These are phyloP conservation scores for Entophlyctis helioformis DNA, from an alignment of 192 early-diverging fungal species.

Conservation along the genomic window DNA sequence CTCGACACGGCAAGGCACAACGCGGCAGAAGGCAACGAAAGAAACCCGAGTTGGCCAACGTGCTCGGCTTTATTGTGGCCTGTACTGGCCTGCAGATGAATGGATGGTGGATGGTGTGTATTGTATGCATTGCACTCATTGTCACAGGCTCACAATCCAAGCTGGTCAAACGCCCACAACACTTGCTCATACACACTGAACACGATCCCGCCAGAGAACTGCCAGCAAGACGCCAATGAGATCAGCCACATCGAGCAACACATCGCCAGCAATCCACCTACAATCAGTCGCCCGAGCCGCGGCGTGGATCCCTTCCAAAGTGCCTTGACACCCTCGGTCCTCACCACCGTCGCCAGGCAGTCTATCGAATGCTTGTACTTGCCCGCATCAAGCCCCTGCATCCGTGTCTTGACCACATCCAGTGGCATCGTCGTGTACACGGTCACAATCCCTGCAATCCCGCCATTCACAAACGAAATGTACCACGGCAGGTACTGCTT, in stretches of 20 bases:
- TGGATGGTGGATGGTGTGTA: too few species aligned
- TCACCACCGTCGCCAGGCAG: slow-evolving; percentile 58
- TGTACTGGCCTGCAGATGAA: too few species aligned
- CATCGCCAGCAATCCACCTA: slow-evolving; percentile 24
- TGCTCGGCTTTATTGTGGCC: too few species aligned
- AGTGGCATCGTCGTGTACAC: slow-evolving; percentile 95
- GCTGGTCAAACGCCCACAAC: slow-evolving; percentile 19
- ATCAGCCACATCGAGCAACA: too few species aligned
- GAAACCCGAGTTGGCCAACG: too few species aligned
- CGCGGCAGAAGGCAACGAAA: too few species aligned
- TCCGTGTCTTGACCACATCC: slow-evolving; percentile 94
- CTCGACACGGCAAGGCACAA: too few species aligned
- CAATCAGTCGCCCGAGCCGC: slow-evolving; percentile 69
- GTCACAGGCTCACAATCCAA: too few species aligned
- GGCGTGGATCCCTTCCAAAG: slow-evolving; percentile 96
- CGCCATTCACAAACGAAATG: slow-evolving; percentile 29
- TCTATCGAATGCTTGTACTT: slow-evolving; percentile 63
- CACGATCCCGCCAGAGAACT: slow-evolving; percentile 78
- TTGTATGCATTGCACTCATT: too few species aligned
- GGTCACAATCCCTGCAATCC: slow-evolving; percentile 71
- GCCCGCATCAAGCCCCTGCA: slow-evolving; percentile 76
- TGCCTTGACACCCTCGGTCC: slow-evolving; percentile 64
- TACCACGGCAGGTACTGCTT: slow-evolving; percentile 30
- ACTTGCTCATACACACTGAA: slow-evolving; percentile 76
- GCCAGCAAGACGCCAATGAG: not conserved